Evolutionary conservation across 192 early-diverging fungal species (phyloP).

Genomic region (Backusella mclennaniae): DNA sequence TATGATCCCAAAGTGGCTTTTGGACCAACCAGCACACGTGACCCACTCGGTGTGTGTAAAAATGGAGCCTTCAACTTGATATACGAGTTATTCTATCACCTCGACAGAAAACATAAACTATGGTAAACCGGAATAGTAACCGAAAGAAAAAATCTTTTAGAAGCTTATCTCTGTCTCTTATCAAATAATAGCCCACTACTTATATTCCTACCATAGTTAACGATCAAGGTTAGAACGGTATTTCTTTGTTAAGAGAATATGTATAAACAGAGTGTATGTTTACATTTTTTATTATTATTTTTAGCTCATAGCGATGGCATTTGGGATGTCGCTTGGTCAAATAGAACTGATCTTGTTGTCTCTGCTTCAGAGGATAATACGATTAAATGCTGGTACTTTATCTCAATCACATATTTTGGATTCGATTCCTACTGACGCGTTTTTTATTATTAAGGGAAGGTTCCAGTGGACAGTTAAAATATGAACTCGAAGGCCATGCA

Average conservation of each 20-base stretch:
- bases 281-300: not conserved
- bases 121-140: not conserved
- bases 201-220: constrained; percentile 49
- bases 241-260: not conserved
- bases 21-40: not conserved
- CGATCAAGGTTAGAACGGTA: constrained; percentile 36
- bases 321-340: constrained; percentile 81
- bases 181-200: constrained; percentile 44
- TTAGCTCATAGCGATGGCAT: constrained; percentile 82
- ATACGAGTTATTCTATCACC: not conserved
- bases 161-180: not conserved
- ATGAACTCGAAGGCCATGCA: constrained; percentile 72
- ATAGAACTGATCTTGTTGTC: constrained; percentile 59
- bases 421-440: not conserved
- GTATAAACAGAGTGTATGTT: not conserved
- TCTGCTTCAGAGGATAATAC: constrained; percentile 80
- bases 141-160: not conserved
- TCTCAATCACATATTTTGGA: not conserved
- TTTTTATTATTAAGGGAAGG: constrained; percentile 49
- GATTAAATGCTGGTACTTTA: constrained; percentile 71
- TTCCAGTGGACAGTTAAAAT: constrained; percentile 48
- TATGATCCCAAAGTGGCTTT: not conserved
- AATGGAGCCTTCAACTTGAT: not conserved
- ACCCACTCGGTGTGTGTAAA: not conserved
- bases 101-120: not conserved